Base-by-base conservation (phyloP, 208 protist genomes). In the Leptomonas pyrrhocoris region DNA sequence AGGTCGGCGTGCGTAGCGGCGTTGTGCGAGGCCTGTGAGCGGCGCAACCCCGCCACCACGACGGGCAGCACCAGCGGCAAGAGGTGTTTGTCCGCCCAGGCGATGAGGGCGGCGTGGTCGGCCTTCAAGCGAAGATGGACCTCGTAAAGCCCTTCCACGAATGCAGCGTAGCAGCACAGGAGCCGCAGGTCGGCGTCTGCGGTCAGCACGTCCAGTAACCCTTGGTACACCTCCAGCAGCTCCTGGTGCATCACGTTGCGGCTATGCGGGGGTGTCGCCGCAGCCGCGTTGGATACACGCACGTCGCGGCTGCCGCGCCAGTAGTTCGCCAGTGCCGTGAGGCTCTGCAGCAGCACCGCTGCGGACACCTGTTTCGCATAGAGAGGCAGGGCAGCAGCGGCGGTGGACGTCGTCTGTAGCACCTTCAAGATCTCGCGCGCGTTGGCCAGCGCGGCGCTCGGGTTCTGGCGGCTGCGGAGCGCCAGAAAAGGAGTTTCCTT, bases 141-240 rank as follows among this genome's bases (percentile, higher is more conserved):
- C 25, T 86, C 86, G 59, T 77, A 85, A n/a, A 91, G 70, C 1
- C 55, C 54, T 13, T 80, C 77, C 25, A 92, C 69, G 30, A 90
- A 91, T 28, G 73, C 55, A 13, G 89, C 67, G 55, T 81, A 90
- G 65, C 79, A 69, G 68, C 76, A 89, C n/a, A 92, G 50, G 27
- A 90, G 81, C 5, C 88, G 54, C 49, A 90, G 63, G 60, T 86
- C 81, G 1, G 50, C 46, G 71, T 94, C 85, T 1, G 46, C 68
- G 43, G 46, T 18, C 19, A 94, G 70, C 2, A 87, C 51, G 1
- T 34, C 74, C 21, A 80, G 62, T 0, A 84, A 9, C 19, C 54
- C 68, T 7, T 57, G 16, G 51, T 71, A 74, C 0, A 75, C 19
- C 40, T 34, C 11, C 38, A 58, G 19, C 19, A 76, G 54, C 5